Base-by-base conservation (phyloP, 805 yeast species). In the Nakazawaea molendinolei region DNA sequence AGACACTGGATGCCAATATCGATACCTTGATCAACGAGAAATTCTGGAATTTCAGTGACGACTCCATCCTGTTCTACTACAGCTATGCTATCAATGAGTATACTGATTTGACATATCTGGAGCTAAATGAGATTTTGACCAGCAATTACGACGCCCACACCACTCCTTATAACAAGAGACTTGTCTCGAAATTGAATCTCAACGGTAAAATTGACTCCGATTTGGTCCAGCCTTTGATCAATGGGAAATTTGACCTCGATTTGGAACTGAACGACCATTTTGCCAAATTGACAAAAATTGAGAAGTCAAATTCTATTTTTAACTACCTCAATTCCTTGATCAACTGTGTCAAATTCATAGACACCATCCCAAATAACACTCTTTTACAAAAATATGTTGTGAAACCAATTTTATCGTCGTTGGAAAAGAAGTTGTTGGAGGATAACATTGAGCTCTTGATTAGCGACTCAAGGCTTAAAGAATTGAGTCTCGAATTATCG, bases 401-500 rank as follows among this genome's bases (percentile, higher is more conserved):
- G 8, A 38, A 38, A 30, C 34, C 37, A 10, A 33, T 38, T 28
- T 38, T 38, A 19, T 17, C 19, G 15, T 28, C 34, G n/a, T 25
- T 38, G 20, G 36, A 38, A 18, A 29, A 25, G 17, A 19, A 19
- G 27, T 19, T 38, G 8, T 25, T 38, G 22, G 36, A 38, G n/a
- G 34, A 33, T 2, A 33, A 38, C 20, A 26, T 38, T 22, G 41
- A 38, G 17, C 10, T 26, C 10, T 33, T 38, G 27, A 33, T 38
- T 6, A 23, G 25, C 10, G 36, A 32, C 16, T 4, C 15, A 8
- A 17, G 27, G 7, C 18, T 32, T 5, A 37, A 32, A 16, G 5
- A 12, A 8, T 7, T 5, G 4, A 10, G 24, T 3, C 10, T 28
- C 5, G 18, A 23, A 9, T 22, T 37, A 4, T 22, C 36, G 3